Percentiles rank a stretch among this genome's conserved stretches.
Conservation (phyloP, 805 yeast genomes). For the Starmerella floris region DNA sequence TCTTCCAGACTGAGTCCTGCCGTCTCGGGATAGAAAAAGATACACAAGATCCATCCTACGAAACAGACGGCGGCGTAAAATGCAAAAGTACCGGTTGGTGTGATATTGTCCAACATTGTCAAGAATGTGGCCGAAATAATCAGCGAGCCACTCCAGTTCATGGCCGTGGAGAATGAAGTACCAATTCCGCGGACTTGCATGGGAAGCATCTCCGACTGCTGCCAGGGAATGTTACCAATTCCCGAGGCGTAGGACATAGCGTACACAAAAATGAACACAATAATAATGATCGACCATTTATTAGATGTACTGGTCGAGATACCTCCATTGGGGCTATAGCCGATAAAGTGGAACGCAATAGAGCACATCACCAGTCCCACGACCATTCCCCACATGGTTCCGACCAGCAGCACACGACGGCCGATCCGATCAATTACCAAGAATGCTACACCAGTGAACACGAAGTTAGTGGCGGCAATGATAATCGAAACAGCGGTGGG, state of each 20-base stretch:
- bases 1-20: constrained; percentile 85
- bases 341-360: constrained; percentile 78
- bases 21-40: constrained; percentile 82
- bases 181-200: constrained; percentile 90
- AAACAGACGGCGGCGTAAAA: constrained; percentile 74
- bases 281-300: constrained; percentile 76
- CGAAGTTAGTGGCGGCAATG: constrained; percentile 87
- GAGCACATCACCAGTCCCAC: constrained; percentile 66
- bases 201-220: constrained; percentile 88
- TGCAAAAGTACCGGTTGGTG: constrained; percentile 91
- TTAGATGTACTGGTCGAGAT: constrained; percentile 20
- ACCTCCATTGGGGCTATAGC: constrained; percentile 41
- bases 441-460: constrained; percentile 75
- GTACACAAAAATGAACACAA: constrained; percentile 70
- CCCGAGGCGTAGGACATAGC: constrained; percentile 91
- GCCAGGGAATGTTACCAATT: constrained; percentile 97
- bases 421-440: constrained; percentile 79
- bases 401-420: constrained; percentile 64
- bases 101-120: constrained; percentile 83
- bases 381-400: constrained; percentile 80
- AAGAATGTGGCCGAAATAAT: constrained; percentile 83
- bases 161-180: constrained; percentile 77
- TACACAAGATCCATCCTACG: constrained; percentile 58
- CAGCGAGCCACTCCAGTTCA: constrained; percentile 91
- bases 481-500: constrained; percentile 91